Conservation (phyloP, 2,329 filamentous ascomycete species). For the Sclerotinia glacialis region DNA sequence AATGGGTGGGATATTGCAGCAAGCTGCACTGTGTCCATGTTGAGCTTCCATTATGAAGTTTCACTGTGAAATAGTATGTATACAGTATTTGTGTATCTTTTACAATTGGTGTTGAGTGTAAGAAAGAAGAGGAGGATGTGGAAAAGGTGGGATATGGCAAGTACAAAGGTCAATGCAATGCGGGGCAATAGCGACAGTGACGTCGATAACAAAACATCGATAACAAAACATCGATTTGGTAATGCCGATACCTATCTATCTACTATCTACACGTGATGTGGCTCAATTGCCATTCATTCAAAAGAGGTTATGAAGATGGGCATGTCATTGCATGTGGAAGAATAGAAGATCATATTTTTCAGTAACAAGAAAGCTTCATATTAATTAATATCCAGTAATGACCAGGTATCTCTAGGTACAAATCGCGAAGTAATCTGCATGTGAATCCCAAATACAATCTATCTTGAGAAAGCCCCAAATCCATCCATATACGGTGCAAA, state of each 20-base stretch:
- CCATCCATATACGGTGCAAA: neutral
- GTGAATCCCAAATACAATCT: slow-evolving; percentile 9
- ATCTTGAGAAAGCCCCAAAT: neutral
- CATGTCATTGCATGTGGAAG: neutral
- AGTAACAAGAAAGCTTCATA: no score
- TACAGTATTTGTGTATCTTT: neutral
- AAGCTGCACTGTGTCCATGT: slow-evolving; percentile 53
- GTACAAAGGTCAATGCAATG: neutral
- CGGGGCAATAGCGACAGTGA: slow-evolving; percentile 16
- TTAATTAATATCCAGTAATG: neutral
- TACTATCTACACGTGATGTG: slow-evolving; percentile 16
- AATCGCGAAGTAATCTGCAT: slow-evolving; percentile 1
- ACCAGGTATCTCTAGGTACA: slow-evolving; percentile 2
- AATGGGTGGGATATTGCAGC: slow-evolving; percentile 59
- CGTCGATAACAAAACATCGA: neutral
- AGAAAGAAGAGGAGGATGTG: neutral
- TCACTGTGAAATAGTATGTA: neutral
- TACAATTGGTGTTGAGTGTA: neutral
- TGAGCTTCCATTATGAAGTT: slow-evolving; percentile 24
- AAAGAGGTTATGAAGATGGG: neutral
- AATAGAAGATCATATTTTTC: neutral
- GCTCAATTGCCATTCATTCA: neutral
- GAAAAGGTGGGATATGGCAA: neutral
- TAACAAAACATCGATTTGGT: neutral
- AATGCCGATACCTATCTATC: slow-evolving; percentile 2